Base-by-base conservation (phyloP, 1,139 yeast species). In the Nakaseomyces nivariensis region DNA sequence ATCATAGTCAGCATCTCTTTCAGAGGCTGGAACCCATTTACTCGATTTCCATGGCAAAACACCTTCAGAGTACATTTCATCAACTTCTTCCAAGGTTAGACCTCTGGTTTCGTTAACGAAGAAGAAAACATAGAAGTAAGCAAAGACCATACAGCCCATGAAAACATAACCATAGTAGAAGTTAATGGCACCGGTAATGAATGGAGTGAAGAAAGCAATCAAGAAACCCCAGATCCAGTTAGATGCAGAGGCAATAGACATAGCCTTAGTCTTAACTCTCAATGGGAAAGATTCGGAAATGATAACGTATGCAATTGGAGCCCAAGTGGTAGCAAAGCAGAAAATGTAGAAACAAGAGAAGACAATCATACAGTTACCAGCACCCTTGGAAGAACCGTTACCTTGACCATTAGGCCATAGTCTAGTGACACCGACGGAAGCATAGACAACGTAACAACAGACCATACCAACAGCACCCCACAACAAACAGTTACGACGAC, bases 321-420 rank as follows among this genome's bases (percentile, higher is more conserved):
- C 94, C 94, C 94, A 85, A 26, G 92, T 80, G 46, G 82, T 73
- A 49, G 94, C 92, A 65, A 85, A 85, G 72, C 77, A 81, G 76
- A 82, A 81, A 56, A 86, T 82, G 75, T 76, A 85, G 62, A 85
- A 71, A 71, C 89, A 82, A 41, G 90, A 78, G 57, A 85, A 75
- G 69, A 82, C 79, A 67, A 85, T 84, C 90, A 79, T 77, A 52
- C 83, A 86, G 64, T 80, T 72, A 66, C 90, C 90, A 48, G 83
- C 78, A 52, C 82, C 71, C 55, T 68, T 69, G 50, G 66, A 55
- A 17, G 67, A 53, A 70, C 81, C 80, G 67, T 81, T 81, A 29
- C 58, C 69, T 45, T 58, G 59, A 51, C 75, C 82, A 56, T 77
- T 70, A 53, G 76, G 74, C 70, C 81, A 83, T 59, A 84, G 73